Evolutionary conservation across 495 filamentous ascomycete genomes (phyloP).

Genomic region (Xylaria scruposa): DNA sequence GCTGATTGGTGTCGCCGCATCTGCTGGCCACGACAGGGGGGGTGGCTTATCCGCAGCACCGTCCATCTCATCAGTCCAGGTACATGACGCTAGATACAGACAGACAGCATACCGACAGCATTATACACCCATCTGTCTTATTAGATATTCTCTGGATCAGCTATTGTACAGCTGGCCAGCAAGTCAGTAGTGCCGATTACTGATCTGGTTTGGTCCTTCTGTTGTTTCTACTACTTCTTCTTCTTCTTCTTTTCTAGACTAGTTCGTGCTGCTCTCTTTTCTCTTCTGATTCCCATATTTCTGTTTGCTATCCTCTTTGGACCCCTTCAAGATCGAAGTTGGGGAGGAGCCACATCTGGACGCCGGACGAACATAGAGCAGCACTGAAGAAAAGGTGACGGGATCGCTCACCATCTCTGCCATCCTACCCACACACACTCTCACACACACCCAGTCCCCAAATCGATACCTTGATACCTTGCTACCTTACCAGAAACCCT

Average conservation of each 20-base stretch:
- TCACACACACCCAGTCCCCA: conserved; percentile 14
- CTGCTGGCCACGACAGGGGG: conserved; percentile 30
- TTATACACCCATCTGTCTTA: background rate
- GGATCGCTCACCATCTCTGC: conserved; percentile 17
- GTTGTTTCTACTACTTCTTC: background rate
- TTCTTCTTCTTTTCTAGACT: conserved; percentile 10
- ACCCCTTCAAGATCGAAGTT: conserved; percentile 8
- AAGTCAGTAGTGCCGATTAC: conserved; percentile 10
- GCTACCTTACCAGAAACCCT: conserved; percentile 12
- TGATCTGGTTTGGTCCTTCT: conserved; percentile 15
- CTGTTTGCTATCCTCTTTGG: background rate
- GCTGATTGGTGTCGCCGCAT: conserved; percentile 19
- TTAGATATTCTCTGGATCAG: background rate
- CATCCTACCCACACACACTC: conserved; percentile 2
- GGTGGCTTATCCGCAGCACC: background rate
- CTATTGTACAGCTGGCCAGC: conserved; percentile 15
- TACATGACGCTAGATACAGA: conserved; percentile 19
- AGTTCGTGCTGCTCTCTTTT: conserved; percentile 16
- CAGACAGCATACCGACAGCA: background rate
- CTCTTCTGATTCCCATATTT: background rate
- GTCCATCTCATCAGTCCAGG: conserved; percentile 20
- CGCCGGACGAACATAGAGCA: background rate
- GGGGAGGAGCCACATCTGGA: conserved; percentile 1
- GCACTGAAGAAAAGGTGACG: conserved; percentile 1
- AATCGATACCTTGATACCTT: conserved; percentile 28